These are phyloP conservation scores for Retiboletus flavoniger DNA, from an alignment of 1,284 basidiomycete genomes.

Conservation along the genomic window DNA sequence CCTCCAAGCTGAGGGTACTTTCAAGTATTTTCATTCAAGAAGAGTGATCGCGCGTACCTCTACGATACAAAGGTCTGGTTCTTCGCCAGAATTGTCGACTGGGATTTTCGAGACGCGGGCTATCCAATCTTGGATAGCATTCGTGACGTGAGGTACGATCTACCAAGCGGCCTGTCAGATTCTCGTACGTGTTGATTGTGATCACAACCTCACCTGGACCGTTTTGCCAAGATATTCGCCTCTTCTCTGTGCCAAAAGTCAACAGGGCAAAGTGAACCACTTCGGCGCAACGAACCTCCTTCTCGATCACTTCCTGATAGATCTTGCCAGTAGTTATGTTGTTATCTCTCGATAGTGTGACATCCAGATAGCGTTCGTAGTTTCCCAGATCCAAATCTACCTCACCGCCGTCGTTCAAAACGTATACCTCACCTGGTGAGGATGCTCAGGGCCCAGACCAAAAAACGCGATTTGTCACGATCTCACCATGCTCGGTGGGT, in stretches of 20 bases:
- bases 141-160: slow-evolving; percentile 97
- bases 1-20: slow-evolving; percentile 74
- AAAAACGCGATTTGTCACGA: slow-evolving; percentile 9
- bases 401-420: slow-evolving; percentile 97
- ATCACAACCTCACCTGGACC: slow-evolving; percentile 62
- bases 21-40: slow-evolving; percentile 6
- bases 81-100: slow-evolving; percentile 90
- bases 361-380: slow-evolving; percentile 96
- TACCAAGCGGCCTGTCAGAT: slow-evolving; percentile 37
- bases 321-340: slow-evolving; percentile 99
- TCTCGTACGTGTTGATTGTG: not conserved
- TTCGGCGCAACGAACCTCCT: slow-evolving; percentile 67
- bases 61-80: slow-evolving; percentile 96
- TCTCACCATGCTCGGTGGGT: slow-evolving; percentile 93
- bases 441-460: slow-evolving; percentile 17
- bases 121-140: slow-evolving; percentile 99
- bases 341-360: slow-evolving; percentile 92
- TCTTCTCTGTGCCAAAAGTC: slow-evolving; percentile 58
- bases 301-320: slow-evolving; percentile 95
- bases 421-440: slow-evolving; percentile 89
- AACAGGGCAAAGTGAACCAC: slow-evolving; percentile 17
- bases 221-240: slow-evolving; percentile 99
- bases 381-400: slow-evolving; percentile 98
- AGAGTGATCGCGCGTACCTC: slow-evolving; percentile 55
- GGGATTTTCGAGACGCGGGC: slow-evolving; percentile 92